Conservation (phyloP, 108 stramenopile genomes). For the Cylindrotheca closterium region DNA sequence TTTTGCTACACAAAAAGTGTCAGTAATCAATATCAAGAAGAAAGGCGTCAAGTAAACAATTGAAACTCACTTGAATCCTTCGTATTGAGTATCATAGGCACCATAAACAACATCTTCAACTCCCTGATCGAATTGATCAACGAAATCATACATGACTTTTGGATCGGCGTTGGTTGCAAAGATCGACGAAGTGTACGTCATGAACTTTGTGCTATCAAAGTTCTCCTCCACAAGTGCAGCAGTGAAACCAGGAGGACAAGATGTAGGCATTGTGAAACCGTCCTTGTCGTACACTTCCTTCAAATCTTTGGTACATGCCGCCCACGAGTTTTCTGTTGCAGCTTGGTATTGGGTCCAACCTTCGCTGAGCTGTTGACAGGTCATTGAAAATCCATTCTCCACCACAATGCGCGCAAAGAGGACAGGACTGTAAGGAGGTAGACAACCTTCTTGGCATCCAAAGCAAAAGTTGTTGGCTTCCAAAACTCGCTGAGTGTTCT, state of each 20-base stretch:
- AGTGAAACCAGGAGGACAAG: slow-evolving; percentile 35
- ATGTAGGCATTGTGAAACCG: slow-evolving; percentile 1
- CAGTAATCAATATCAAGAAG: not conserved
- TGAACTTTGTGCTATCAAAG: slow-evolving; percentile 23
- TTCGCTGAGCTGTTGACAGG: slow-evolving; percentile 34
- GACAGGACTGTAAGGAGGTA: slow-evolving; percentile 43
- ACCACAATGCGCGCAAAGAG: slow-evolving; percentile 38
- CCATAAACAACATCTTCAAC: slow-evolving; percentile 22
- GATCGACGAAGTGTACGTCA: slow-evolving; percentile 40
- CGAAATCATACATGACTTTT: slow-evolving; percentile 38
- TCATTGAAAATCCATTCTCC: slow-evolving; percentile 21
- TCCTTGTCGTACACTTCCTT: slow-evolving; percentile 16
- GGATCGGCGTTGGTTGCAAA: slow-evolving; percentile 37
- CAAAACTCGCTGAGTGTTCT: slow-evolving; percentile 35
- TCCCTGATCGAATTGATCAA: slow-evolving; percentile 29
- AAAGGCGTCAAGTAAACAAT: not conserved
- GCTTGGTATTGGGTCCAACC: slow-evolving; percentile 25
- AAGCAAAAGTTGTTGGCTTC: slow-evolving; percentile 35
- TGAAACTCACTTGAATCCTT: slow-evolving; percentile 33
- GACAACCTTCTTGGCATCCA: slow-evolving; percentile 33
- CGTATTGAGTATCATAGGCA: slow-evolving; percentile 49
- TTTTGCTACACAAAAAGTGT: not conserved
- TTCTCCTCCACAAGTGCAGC: slow-evolving; percentile 38
- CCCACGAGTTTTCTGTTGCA: slow-evolving; percentile 17
- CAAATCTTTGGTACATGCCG: slow-evolving; percentile 25